phyloP scores from a whole-genome alignment of 2,329 filamentous ascomycete species.

The Ophiostoma quercus region DNA sequence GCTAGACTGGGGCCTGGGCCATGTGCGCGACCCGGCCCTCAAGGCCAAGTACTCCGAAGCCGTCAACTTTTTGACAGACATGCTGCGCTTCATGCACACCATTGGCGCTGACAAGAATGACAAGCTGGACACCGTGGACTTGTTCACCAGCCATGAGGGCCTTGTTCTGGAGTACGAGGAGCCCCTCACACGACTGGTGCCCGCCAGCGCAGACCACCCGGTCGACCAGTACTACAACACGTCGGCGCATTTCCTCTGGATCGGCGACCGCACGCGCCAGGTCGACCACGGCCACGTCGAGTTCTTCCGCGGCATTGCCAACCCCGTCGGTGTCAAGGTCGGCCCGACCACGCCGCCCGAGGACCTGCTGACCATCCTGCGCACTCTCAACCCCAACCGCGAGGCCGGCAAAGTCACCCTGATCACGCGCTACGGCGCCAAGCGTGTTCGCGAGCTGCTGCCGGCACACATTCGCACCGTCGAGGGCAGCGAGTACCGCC shows the following conservation, averaged over 20 bases:
- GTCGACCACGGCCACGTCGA: slow-evolving; percentile 91
- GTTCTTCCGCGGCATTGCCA: slow-evolving; percentile 93
- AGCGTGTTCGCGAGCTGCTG: slow-evolving; percentile 68
- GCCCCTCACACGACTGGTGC: slow-evolving; percentile 60
- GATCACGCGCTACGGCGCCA: slow-evolving; percentile 88
- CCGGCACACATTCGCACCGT: slow-evolving; percentile 85
- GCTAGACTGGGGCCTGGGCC: slow-evolving; percentile 89
- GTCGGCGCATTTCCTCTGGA: slow-evolving; percentile 95
- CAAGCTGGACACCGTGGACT: slow-evolving; percentile 83
- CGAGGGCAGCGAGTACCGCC: slow-evolving; percentile 64
- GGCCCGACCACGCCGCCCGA: slow-evolving; percentile 73
- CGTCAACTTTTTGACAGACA: slow-evolving; percentile 81
- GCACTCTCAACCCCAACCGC: slow-evolving; percentile 74
- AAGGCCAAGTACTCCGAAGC: slow-evolving; percentile 83
- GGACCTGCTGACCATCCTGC: slow-evolving; percentile 73
- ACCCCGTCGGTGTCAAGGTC: slow-evolving; percentile 94
- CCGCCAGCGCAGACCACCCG: slow-evolving; percentile 34
- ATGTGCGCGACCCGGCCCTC: slow-evolving; percentile 76
- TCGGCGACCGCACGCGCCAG: slow-evolving; percentile 92
- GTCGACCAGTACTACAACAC: slow-evolving; percentile 72
- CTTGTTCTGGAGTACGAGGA: slow-evolving; percentile 93
- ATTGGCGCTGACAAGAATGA: slow-evolving; percentile 83
- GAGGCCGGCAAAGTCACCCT: slow-evolving; percentile 92
- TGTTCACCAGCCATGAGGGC: slow-evolving; percentile 94
- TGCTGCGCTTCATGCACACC: slow-evolving; percentile 87